Evolutionary conservation across 1,284 basidiomycete species (phyloP).

Genomic region (Vanrija sp.): DNA sequence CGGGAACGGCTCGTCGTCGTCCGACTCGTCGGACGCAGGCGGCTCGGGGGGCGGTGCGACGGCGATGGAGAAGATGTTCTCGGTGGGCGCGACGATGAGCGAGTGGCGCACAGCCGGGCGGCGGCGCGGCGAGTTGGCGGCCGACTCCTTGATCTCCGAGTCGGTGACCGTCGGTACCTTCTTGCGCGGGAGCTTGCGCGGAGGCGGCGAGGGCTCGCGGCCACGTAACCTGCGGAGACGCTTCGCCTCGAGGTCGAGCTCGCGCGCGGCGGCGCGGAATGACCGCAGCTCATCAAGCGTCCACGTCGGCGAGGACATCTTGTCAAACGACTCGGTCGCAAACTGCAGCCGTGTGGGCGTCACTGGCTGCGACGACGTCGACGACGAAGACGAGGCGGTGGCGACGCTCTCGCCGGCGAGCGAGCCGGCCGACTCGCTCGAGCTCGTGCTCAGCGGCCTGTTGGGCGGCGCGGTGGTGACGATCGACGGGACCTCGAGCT

Average conservation of each 20-base stretch:
- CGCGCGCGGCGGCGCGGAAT: conserved; percentile 21
- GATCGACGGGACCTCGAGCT: conserved; percentile 9
- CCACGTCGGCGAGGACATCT: conserved; percentile 19
- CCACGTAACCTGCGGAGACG: conserved; percentile 13
- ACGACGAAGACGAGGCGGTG: conserved; percentile 3
- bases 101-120: conserved; percentile 9
- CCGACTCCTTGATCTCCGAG: conserved; percentile 5
- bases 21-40: background rate
- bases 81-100: background rate
- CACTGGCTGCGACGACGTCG: background rate
- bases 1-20: too few relatives aligned
- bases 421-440: background rate
- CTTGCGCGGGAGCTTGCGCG: conserved; percentile 25
- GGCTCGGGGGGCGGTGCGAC: background rate
- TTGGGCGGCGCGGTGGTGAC: too few relatives aligned
- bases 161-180: conserved; percentile 25
- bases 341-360: conserved; percentile 20
- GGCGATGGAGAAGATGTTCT: background rate
- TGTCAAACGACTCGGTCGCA: conserved; percentile 21
- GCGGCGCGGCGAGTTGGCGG: conserved; percentile 1
- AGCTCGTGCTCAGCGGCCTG: background rate
- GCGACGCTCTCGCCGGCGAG: conserved; percentile 11
- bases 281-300: conserved; percentile 26
- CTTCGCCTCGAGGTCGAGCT: conserved; percentile 25
- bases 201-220: conserved; percentile 7